phyloP scores from a whole-genome alignment of 805 yeast species.

The Spathaspora boniae region DNA sequence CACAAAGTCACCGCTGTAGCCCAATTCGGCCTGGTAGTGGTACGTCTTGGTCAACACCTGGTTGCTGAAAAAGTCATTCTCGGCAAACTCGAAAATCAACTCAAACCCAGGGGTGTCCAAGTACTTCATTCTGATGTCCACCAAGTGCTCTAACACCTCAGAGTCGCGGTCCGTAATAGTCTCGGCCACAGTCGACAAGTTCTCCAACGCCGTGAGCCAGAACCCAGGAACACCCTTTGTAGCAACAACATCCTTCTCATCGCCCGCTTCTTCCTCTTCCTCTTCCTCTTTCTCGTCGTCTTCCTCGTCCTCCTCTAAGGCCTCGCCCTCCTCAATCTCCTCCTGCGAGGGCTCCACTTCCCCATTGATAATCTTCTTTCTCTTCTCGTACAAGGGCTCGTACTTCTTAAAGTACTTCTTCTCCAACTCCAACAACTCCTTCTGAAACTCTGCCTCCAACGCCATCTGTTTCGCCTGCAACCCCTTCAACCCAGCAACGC shows the following conservation, averaged over 20 bases:
- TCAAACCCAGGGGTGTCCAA: constrained; percentile 84
- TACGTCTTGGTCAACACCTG: constrained; percentile 75
- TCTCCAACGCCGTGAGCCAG: constrained; percentile 95
- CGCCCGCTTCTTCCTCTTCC: constrained; percentile 42
- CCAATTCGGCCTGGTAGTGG: constrained; percentile 89
- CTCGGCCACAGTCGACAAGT: constrained; percentile 75
- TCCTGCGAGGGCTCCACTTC: constrained; percentile 69
- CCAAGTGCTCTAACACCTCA: constrained; percentile 68
- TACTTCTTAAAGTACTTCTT: constrained; percentile 70
- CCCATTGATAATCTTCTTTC: constrained; percentile 73
- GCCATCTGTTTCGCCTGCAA: constrained; percentile 76
- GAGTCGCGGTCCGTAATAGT: constrained; percentile 87
- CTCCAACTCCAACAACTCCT: constrained; percentile 82
- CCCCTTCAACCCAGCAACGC: constrained; percentile 79
- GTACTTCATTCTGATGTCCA: constrained; percentile 75
- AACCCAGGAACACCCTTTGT: constrained; percentile 84
- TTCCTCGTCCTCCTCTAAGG: constrained; percentile 56
- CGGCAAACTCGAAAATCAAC: constrained; percentile 73
- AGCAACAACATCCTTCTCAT: constrained; percentile 34
- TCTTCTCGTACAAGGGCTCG: constrained; percentile 69
- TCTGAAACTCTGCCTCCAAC: constrained; percentile 87
- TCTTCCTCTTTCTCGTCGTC: constrained; percentile 37
- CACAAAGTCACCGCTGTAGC: constrained; percentile 92
- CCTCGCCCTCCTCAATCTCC: constrained; percentile 77
- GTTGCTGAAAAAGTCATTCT: constrained; percentile 76